phyloP scores from a whole-genome alignment of 108 stramenopile genomes.

The Aurantiochytrium sp. region DNA sequence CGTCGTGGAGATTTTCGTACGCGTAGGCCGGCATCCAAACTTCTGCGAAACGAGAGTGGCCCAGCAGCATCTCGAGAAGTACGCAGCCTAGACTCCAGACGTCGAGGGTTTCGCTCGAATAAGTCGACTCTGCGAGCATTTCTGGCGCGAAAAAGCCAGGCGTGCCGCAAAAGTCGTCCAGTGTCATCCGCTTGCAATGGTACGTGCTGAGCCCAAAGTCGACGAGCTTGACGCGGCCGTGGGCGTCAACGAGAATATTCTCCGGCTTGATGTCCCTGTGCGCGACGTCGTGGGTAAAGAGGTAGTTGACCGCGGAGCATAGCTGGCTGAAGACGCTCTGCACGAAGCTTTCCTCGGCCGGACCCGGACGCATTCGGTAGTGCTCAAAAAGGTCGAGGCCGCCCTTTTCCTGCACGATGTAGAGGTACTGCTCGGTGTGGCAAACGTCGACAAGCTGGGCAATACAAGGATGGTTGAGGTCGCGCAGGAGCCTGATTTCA shows the following conservation, averaged over 20 bases:
- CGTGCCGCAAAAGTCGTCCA: conserved; percentile 33
- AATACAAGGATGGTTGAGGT: neutral
- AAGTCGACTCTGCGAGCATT: neutral
- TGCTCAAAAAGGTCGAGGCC: conserved; percentile 14
- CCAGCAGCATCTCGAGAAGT: conserved; percentile 8
- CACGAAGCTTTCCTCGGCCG: neutral
- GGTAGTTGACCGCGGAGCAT: conserved; percentile 50
- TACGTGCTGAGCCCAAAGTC: conserved; percentile 39
- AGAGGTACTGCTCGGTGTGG: neutral
- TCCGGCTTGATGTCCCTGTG: conserved; percentile 60
- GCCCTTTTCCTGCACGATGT: conserved; percentile 10
- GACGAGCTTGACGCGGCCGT: conserved; percentile 41
- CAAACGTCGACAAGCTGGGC: conserved; percentile 8
- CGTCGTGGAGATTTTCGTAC: neutral
- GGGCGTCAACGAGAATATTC: conserved; percentile 50
- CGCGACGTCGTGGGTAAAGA: conserved; percentile 47
- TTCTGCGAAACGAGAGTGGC: neutral
- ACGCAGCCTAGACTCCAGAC: conserved; percentile 29
- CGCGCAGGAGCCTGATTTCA: neutral
- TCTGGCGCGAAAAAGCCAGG: conserved; percentile 39
- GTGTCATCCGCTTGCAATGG: neutral
- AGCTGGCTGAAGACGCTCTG: conserved; percentile 45
- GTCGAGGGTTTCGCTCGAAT: conserved; percentile 9
- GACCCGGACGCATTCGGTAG: neutral
- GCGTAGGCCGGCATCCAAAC: conserved; percentile 30